These are phyloP conservation scores for Chlorella vulgaris DNA, from an alignment of 139 green algal species.

Conservation along the genomic window DNA sequence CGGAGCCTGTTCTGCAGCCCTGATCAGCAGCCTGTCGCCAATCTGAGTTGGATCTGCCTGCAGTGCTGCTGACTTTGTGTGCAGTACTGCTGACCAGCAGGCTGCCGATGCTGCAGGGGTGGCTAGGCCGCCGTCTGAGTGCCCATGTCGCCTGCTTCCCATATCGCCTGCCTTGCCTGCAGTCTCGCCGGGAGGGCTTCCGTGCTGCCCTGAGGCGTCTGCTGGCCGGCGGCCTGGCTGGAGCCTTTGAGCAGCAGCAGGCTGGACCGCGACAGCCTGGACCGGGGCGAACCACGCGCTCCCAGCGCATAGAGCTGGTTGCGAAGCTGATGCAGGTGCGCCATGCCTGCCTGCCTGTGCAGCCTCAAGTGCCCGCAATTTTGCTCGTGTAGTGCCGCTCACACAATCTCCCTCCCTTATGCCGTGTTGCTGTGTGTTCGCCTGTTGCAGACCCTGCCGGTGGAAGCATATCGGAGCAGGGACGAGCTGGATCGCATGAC, in stretches of 20 bases:
- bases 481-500: constrained; percentile 49
- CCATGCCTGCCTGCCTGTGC: background rate
- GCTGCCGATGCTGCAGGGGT: too few relatives aligned
- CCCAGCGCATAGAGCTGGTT: constrained; percentile 16
- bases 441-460: constrained; percentile 47
- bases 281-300: background rate
- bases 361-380: too few relatives aligned
- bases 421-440: too few relatives aligned
- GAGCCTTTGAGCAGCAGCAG: constrained; percentile 3
- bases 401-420: too few relatives aligned
- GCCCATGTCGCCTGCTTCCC: too few relatives aligned
- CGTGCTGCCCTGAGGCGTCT: constrained; percentile 2
- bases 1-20: too few relatives aligned
- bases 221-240: constrained; percentile 6
- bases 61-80: background rate
- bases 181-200: background rate
- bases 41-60: too few relatives aligned
- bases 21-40: background rate
- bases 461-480: constrained; percentile 44
- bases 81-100: background rate
- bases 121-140: too few relatives aligned
- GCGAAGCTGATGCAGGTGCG: constrained; percentile 20
- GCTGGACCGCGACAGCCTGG: background rate
- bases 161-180: background rate
- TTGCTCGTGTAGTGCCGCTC: too few relatives aligned